A percentile compares a stretch with the other conserved stretches of the same genome.
phyloP scores from a whole-genome alignment of 2,329 filamentous ascomycete genomes.

The Epichloe aotearoae region DNA sequence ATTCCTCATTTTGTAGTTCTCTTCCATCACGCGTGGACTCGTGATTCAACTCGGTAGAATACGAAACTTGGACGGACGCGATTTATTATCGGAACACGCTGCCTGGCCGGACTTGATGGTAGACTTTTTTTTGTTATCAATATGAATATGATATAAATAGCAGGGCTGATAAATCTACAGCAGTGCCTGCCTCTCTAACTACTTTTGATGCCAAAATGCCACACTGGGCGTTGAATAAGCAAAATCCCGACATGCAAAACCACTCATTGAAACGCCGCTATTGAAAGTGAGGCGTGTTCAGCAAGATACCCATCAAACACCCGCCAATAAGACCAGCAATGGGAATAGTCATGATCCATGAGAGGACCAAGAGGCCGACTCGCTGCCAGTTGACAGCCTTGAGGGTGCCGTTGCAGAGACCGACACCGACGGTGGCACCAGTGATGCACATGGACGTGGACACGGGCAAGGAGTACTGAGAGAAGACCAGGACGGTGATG shows the following conservation, averaged over 20 bases:
- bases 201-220: neutral
- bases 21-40: too few species aligned
- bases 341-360: slow-evolving; percentile 40
- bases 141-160: too few species aligned
- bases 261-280: neutral
- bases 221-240: neutral
- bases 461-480: slow-evolving; percentile 61
- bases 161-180: too few species aligned
- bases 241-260: too few species aligned
- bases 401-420: slow-evolving; percentile 59
- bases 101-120: too few species aligned
- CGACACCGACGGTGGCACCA: slow-evolving; percentile 64
- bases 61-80: too few species aligned
- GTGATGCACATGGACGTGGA: slow-evolving; percentile 73
- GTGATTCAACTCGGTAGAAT: too few species aligned
- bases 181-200: too few species aligned
- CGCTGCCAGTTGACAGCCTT: slow-evolving; percentile 67
- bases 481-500: slow-evolving; percentile 64
- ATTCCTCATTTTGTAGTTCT: too few species aligned
- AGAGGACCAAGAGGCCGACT: slow-evolving; percentile 51
- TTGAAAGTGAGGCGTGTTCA: slow-evolving; percentile 26
- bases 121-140: too few species aligned
- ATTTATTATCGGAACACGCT: too few species aligned
- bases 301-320: slow-evolving; percentile 24
- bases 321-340: slow-evolving; percentile 29